Base-by-base conservation (phyloP, 495 filamentous ascomycete species). In the Beverwykella pulmonaria region DNA sequence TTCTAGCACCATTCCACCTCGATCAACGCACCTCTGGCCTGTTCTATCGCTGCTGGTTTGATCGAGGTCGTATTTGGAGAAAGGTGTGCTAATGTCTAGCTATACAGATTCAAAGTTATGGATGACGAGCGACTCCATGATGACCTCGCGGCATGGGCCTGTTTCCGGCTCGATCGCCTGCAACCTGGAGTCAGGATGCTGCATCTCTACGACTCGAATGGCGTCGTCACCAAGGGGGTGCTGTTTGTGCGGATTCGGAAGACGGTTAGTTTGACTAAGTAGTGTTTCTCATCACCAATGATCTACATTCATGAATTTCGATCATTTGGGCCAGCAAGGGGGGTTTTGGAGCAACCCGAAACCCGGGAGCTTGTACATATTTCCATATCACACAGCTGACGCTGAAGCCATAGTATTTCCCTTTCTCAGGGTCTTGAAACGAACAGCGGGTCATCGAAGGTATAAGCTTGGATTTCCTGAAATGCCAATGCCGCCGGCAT, bases 131-230 rank as follows among this genome's bases (percentile, higher is more conserved):
- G 71, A 29, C 80, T 93, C 27, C 57, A 83, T 62, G 92, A 96
- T 68, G 80, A 87, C 52, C 73, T 95, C 39, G 91, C 90, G 20
- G 91, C 88, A 12, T 98, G 93, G 93, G 86, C 91, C 8, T 96
- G 92, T 73, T 86, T 96, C 59, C 82, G 92, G 20, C 83, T 97
- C 0, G 91, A 96, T 76, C 83, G 91, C 17, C 75, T 97, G 57
- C 84, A 86, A 50, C 73, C 82, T 39, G 93, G 93, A 1, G 89
- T 90, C 66, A 82, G 92, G 17, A 86, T 96, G 61, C 78, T 98
- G 41, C 88, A 87, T 56, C 76, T 98, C 27, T 75, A 87, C 34
- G 86, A 93, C 73, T 78, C 76, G 10, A 78, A 85, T 46, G 92
- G 92, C 1, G 68, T 79, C 15, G 77, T 83, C 59, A 85, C 82